Evolutionary conservation across 2,329 filamentous ascomycete species (phyloP), one percentile per base, ranked within the genome.

Genomic region (Thelonectria olida): DNA sequence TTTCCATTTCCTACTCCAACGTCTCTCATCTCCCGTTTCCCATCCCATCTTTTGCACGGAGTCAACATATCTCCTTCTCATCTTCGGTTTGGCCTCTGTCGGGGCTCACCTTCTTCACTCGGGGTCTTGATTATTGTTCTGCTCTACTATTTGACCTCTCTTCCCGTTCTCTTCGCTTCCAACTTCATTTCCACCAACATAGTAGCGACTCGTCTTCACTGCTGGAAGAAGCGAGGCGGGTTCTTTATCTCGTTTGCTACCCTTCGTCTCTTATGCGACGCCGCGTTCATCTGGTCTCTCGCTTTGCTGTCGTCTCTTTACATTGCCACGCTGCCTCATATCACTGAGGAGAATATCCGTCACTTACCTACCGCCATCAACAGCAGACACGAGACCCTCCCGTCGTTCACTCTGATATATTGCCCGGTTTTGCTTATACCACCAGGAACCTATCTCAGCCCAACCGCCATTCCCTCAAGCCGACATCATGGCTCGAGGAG

Each of bases 401-500:
- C 17, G 38, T 51, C 38, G 39, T 49, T 34, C 42, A 31, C 49
- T 54, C n/a, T 23, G 22, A n/a, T 20, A n/a, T 25, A 9, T 20
- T 22, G 12, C 36, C 17, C 22, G 9, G 19, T 15, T 27, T 12
- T 41, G 10, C 10, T 31, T n/a, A 10, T 22, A 39, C 52, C 20
- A 19, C 19, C 28, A 20, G 36, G 49, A 20, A 34, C 10, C 19
- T 22, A 36, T 15, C 27, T 15, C 17, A 15, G 20, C 31, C 15
- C 31, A 28, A 31, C 44, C 48, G n/a, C 34, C 23, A 54, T 44
- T 17, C 23, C 19, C 25, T 7, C 34, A 54, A 34, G 13, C 17
- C 57, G 19, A 19, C 57, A 67, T 23, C 61, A 83, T 83, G 81
- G 76, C 74, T 52, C 76, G 80, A 56, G 77, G 77, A 49, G 74